phyloP scores from a whole-genome alignment of 2,329 filamentous ascomycete species.

The Claviceps cyperi region DNA sequence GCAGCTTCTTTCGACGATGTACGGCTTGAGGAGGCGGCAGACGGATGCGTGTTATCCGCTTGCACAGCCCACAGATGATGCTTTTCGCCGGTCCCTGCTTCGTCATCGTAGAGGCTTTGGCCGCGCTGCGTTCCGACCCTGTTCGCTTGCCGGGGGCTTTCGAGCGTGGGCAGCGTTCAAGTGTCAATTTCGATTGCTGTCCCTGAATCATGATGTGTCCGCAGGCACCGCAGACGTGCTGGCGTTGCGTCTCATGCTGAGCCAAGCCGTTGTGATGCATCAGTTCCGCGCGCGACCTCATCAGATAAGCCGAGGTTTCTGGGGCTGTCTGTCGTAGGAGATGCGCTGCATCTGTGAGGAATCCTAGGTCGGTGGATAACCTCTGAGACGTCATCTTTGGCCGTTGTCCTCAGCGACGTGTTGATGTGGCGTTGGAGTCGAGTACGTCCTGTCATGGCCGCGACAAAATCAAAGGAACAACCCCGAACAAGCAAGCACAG shows the following conservation, averaged over 20 bases:
- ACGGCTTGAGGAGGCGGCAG: constrained; percentile 24
- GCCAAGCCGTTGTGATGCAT: constrained; percentile 31
- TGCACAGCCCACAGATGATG: constrained; percentile 31
- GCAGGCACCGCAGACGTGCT: constrained; percentile 44
- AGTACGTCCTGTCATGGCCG: too few species aligned
- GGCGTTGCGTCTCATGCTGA: constrained; percentile 32
- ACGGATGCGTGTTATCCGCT: constrained; percentile 25
- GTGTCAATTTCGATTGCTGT: constrained; percentile 24
- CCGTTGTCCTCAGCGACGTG: background rate
- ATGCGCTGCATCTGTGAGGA: constrained; percentile 45
- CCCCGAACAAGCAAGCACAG: too few species aligned
- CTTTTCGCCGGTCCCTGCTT: constrained; percentile 9
- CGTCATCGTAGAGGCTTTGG: background rate
- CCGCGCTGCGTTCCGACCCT: background rate
- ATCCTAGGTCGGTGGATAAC: constrained; percentile 18
- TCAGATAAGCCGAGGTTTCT: constrained; percentile 43
- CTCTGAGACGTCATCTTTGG: constrained; percentile 10
- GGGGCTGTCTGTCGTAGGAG: constrained; percentile 37
- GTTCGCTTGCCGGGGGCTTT: background rate
- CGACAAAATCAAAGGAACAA: too few species aligned
- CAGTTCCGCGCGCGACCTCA: constrained; percentile 36
- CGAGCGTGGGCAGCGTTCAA: constrained; percentile 16
- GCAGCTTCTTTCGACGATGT: constrained; percentile 12
- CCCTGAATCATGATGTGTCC: constrained; percentile 46
- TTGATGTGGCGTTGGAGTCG: background rate